phyloP scores from a whole-genome alignment of 768 basidiomycete genomes.

The Termitomyces sp. region DNA sequence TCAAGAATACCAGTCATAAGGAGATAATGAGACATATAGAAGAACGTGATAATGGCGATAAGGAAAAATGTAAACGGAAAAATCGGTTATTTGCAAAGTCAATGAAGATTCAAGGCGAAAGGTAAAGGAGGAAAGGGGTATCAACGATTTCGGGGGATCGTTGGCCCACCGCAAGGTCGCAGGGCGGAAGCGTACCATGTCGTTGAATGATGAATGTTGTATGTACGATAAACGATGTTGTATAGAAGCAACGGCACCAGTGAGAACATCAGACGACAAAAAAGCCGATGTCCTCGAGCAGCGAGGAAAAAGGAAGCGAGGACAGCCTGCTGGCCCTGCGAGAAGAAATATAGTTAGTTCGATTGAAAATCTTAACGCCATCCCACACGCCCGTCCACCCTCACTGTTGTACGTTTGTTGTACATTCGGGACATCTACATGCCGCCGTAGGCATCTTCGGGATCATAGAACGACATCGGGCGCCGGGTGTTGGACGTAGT shows the following conservation, averaged over 20 bases:
- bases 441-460: constrained; percentile 68
- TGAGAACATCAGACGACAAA: background rate
- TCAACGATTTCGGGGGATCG: constrained; percentile 13
- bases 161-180: constrained; percentile 7
- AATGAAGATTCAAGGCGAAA: too few species aligned
- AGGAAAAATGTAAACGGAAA: too few species aligned
- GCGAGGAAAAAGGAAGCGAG: background rate
- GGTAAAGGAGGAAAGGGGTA: constrained; percentile 3
- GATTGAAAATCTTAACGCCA: background rate
- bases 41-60: background rate
- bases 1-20: too few species aligned
- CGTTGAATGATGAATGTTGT: background rate
- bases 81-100: too few species aligned
- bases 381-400: background rate
- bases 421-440: constrained; percentile 34
- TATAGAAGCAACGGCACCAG: background rate
- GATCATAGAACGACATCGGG: constrained; percentile 44
- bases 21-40: too few species aligned
- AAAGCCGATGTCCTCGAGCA: background rate
- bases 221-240: background rate
- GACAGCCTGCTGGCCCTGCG: constrained; percentile 2
- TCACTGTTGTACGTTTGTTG: too few species aligned
- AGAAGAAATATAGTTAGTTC: background rate
- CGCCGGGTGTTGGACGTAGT: constrained; percentile 1
- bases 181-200: background rate